Conservation (phyloP, 805 yeast species). For the Komagataella phaffii region DNA sequence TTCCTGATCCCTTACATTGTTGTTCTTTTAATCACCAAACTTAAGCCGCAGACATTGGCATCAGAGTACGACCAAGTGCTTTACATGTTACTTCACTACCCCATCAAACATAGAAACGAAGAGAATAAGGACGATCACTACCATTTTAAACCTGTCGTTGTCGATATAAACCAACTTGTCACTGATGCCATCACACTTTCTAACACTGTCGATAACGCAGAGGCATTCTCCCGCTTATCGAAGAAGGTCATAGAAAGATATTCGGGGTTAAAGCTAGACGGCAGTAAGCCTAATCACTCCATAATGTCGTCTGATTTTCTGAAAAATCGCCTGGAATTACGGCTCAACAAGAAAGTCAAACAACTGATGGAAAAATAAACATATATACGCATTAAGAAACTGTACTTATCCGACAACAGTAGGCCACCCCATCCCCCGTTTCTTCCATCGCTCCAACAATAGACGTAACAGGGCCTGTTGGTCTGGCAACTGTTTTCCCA, state of each 20-base stretch:
- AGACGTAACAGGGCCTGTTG: not conserved
- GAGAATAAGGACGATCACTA: not conserved
- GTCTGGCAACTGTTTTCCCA: not conserved
- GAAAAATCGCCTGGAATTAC: not conserved
- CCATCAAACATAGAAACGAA: slow-evolving; percentile 10
- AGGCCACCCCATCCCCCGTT: not conserved
- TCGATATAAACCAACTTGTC: not conserved
- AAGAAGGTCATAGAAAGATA: slow-evolving; percentile 1
- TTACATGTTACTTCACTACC: slow-evolving; percentile 35
- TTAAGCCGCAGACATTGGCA: slow-evolving; percentile 27
- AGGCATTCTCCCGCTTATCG: not conserved
- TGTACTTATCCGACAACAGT: not conserved
- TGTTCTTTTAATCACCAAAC: slow-evolving; percentile 26
- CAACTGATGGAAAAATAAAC: not conserved
- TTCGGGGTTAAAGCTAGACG: not conserved
- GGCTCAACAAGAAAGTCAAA: not conserved
- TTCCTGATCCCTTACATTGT: slow-evolving; percentile 26
- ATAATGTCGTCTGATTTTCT: not conserved
- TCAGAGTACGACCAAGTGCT: slow-evolving; percentile 41
- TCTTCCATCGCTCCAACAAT: not conserved
- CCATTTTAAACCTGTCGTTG: not conserved
- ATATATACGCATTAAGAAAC: not conserved
- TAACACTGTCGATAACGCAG: not conserved
- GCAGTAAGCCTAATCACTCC: not conserved
- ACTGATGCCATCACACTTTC: not conserved